A percentile compares a stretch with the other conserved stretches of the same genome.
These are phyloP conservation scores for Syzygium syzygioides DNA, from an alignment of 441 rosid genomes.

Conservation along the genomic window DNA sequence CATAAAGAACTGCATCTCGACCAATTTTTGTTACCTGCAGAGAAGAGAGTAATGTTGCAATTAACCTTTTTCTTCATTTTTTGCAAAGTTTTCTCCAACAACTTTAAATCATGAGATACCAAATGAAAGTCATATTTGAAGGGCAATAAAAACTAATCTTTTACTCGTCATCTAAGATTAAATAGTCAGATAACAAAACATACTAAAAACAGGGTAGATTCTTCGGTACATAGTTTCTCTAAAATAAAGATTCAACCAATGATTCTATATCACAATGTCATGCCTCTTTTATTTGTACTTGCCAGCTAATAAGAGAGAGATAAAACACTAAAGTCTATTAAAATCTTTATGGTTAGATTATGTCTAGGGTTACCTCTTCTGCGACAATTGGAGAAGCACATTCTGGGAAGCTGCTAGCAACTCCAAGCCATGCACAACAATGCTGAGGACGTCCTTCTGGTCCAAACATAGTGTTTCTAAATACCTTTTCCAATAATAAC, in stretches of 20 bases:
- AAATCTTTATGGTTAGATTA: not conserved
- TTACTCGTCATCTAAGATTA: not conserved
- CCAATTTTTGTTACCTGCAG: slow-evolving; percentile 90
- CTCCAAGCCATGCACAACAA: slow-evolving; percentile 99
- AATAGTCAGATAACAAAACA: not conserved
- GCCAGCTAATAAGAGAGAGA: not conserved
- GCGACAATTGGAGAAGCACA: slow-evolving; percentile 95
- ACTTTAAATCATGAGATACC: not conserved
- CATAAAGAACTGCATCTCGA: slow-evolving; percentile 93
- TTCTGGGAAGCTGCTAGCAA: slow-evolving; percentile 98
- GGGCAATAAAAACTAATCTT: not conserved
- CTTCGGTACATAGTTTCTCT: not conserved
- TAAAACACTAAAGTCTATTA: not conserved
- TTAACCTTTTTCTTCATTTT: not conserved
- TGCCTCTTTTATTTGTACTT: not conserved
- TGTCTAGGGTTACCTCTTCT: slow-evolving; percentile 68
- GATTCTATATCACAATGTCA: not conserved
- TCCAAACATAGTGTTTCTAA: slow-evolving; percentile 99
- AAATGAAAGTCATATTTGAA: not conserved
- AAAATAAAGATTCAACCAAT: not conserved
- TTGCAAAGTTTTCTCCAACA: not conserved
- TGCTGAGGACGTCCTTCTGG: slow-evolving; percentile 99
- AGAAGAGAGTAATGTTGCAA: slow-evolving; percentile 13
- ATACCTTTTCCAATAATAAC: slow-evolving; percentile 53
- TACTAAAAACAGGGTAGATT: not conserved